These are phyloP conservation scores for Sphagnum tenellum DNA, from an alignment of 225 moss, liverwort and hornwort species.

Conservation along the genomic window DNA sequence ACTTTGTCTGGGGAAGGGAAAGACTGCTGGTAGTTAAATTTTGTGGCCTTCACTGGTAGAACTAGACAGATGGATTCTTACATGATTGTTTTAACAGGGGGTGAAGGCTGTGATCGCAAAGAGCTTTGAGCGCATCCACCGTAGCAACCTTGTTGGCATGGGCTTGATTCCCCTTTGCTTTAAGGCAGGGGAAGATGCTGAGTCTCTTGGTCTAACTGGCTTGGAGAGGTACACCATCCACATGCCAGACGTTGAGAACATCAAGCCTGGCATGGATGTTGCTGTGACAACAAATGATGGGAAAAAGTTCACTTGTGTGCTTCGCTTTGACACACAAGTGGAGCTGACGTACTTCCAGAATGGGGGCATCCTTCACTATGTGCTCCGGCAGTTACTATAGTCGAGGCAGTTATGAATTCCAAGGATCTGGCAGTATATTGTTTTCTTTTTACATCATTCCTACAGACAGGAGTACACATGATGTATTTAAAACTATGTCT, in stretches of 20 bases:
- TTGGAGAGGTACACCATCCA: slow-evolving; percentile 72
- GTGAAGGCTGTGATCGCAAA: slow-evolving; percentile 95
- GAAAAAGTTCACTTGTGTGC: slow-evolving; percentile 67
- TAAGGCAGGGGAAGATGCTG: slow-evolving; percentile 76
- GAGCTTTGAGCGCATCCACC: slow-evolving; percentile 98
- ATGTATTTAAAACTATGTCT: too few species aligned
- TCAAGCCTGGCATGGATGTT: slow-evolving; percentile 84
- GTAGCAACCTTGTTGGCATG: slow-evolving; percentile 97
- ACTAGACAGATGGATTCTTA: background rate
- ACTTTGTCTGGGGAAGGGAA: too few species aligned
- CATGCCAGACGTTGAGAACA: slow-evolving; percentile 46
- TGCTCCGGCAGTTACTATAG: slow-evolving; percentile 68
- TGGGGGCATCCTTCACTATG: slow-evolving; percentile 91
- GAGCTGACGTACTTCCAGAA: slow-evolving; percentile 85
- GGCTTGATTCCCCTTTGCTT: slow-evolving; percentile 89
- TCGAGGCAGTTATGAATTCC: slow-evolving; percentile 9
- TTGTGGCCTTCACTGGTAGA: background rate
- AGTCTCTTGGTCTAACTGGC: slow-evolving; percentile 71
- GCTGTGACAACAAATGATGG: slow-evolving; percentile 57
- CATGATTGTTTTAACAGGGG: slow-evolving; percentile 33
- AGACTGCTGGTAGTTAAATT: too few species aligned
- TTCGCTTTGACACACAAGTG: slow-evolving; percentile 95
- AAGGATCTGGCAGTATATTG: too few species aligned
- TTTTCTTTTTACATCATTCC: too few species aligned
- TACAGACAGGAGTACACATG: too few species aligned